Conservation (phyloP, 768 basidiomycete genomes). For the Hygrocybe punicea region DNA sequence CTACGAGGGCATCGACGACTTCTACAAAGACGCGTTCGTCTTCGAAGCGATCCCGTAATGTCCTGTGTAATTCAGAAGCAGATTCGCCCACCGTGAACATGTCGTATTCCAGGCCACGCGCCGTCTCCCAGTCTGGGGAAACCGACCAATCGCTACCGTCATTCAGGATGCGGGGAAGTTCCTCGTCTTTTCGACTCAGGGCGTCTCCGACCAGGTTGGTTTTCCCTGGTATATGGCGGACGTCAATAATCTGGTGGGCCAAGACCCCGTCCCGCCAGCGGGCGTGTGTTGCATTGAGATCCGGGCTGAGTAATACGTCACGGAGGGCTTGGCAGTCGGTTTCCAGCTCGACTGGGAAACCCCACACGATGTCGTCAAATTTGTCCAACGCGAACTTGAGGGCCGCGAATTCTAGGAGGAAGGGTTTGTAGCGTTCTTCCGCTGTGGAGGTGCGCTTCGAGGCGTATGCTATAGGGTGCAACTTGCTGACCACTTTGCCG, state of each 20-base stretch:
- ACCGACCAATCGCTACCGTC: conserved; percentile 35
- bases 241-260: conserved; percentile 20
- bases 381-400: conserved; percentile 35
- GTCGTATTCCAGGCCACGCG: conserved; percentile 11
- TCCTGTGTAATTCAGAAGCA: conserved; percentile 10
- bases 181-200: conserved; percentile 7
- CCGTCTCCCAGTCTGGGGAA: conserved; percentile 23
- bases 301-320: conserved; percentile 23
- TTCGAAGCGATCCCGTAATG: not conserved
- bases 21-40: too few species aligned
- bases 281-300: not conserved
- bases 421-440: conserved; percentile 35
- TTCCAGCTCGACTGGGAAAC: conserved; percentile 32
- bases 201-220: not conserved
- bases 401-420: conserved; percentile 35
- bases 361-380: conserved; percentile 22
- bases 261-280: not conserved
- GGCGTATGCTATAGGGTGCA: conserved; percentile 28
- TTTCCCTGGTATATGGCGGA: conserved; percentile 14
- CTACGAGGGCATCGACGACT: too few species aligned
- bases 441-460: conserved; percentile 33
- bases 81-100: not conserved
- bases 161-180: not conserved
- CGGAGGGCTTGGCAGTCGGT: conserved; percentile 38
- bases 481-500: conserved; percentile 14